phyloP scores from a whole-genome alignment of 2,329 filamentous ascomycete species.

The Neocatenulostroma microsporum region DNA sequence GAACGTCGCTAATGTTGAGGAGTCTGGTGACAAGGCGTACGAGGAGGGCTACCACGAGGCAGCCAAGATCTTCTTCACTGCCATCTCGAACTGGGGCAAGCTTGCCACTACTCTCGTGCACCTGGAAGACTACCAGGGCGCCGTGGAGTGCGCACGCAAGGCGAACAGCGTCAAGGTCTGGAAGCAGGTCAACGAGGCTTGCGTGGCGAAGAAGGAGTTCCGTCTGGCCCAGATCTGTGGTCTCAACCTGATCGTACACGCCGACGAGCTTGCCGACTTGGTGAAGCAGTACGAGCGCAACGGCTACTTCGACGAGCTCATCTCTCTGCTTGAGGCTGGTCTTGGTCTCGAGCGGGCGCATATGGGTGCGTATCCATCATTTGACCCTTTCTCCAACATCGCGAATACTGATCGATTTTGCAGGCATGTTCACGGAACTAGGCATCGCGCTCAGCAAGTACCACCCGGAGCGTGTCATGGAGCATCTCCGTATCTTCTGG shows the following conservation, averaged over 20 bases:
- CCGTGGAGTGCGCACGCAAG: conserved; percentile 95
- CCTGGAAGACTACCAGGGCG: conserved; percentile 91
- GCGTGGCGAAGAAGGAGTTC: conserved; percentile 97
- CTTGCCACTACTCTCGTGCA: conserved; percentile 96
- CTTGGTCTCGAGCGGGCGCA: conserved; percentile 75
- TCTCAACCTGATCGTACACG: conserved; percentile 94
- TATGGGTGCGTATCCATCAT: too few relatives aligned
- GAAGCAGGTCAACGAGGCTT: conserved; percentile 97
- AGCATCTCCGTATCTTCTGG: conserved; percentile 99
- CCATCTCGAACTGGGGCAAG: conserved; percentile 99
- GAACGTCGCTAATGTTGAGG: conserved; percentile 92
- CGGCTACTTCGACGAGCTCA: conserved; percentile 98
- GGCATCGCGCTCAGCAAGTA: conserved; percentile 91
- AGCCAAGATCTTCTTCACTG: conserved; percentile 97
- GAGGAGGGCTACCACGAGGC: conserved; percentile 90
- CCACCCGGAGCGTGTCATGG: conserved; percentile 92
- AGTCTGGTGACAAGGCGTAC: conserved; percentile 96
- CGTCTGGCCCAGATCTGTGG: conserved; percentile 97
- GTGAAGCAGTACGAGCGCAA: conserved; percentile 96
- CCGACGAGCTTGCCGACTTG: conserved; percentile 84
- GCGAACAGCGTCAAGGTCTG: conserved; percentile 99
- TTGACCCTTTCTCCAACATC: too few relatives aligned
- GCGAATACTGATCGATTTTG: too few relatives aligned
- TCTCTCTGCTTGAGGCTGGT: conserved; percentile 85
- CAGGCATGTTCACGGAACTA: conserved; percentile 92